Evolutionary conservation across 768 basidiomycete species (phyloP).

Genomic region (Boletus patriciae): DNA sequence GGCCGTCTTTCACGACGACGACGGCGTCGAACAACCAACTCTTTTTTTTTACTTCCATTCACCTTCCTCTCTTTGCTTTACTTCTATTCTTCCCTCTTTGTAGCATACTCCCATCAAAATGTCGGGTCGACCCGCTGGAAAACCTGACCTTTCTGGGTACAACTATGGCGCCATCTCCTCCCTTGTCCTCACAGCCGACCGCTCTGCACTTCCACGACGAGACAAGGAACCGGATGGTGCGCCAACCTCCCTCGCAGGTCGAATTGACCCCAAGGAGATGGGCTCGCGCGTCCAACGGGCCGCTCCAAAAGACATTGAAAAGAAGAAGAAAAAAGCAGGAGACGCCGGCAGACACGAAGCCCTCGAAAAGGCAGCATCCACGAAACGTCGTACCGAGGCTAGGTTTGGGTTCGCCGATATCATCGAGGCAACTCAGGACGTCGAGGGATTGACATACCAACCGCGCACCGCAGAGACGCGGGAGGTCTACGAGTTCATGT

Average conservation of each 20-base stretch:
- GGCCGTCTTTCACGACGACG: slow-evolving; percentile 10
- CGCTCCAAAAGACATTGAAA: slow-evolving; percentile 83
- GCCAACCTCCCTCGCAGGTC: slow-evolving; percentile 87
- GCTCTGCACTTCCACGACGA: slow-evolving; percentile 74
- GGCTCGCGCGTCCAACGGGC: slow-evolving; percentile 85
- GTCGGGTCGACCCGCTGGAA: slow-evolving; percentile 45
- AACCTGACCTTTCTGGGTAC: slow-evolving; percentile 85
- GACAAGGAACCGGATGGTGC: slow-evolving; percentile 98
- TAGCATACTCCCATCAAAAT: slow-evolving; percentile 25
- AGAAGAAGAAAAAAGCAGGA: slow-evolving; percentile 87
- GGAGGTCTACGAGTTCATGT: slow-evolving; percentile 90
- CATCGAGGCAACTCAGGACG: slow-evolving; percentile 89
- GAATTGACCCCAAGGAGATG: slow-evolving; percentile 90
- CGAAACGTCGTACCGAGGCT: slow-evolving; percentile 62
- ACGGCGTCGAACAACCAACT: slow-evolving; percentile 6
- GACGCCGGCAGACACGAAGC: slow-evolving; percentile 51
- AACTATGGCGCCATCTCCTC: slow-evolving; percentile 96
- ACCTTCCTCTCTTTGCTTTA: neutral
- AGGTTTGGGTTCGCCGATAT: slow-evolving; percentile 86
- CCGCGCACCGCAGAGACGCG: slow-evolving; percentile 93
- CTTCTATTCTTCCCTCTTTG: neutral
- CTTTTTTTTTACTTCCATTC: no score
- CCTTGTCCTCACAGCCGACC: slow-evolving; percentile 90
- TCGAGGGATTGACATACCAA: slow-evolving; percentile 90
- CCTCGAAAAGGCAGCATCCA: slow-evolving; percentile 52